Evolutionary conservation across 768 basidiomycete species (phyloP), one percentile per base, ranked within the genome.

Genomic region (Lactarius deliciosus): DNA sequence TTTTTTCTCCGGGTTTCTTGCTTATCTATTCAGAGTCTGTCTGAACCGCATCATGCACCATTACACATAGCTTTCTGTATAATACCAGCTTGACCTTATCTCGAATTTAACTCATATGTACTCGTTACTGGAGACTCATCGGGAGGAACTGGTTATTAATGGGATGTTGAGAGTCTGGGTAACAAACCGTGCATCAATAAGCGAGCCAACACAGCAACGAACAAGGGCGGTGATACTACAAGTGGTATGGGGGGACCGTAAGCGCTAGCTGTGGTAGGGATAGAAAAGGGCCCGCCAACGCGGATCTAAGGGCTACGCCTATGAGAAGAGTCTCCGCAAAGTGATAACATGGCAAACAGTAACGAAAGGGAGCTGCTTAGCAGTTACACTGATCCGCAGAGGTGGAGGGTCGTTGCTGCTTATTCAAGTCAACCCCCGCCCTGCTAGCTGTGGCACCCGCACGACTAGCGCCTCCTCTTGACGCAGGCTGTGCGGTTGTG

Each of bases 391-490:
- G 78, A 53, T 92, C 90, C 69, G 81, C 81, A 73, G 85, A 82
- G 53, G 81, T 82, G 68, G 81, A 80, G 18, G 81, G 74, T 66
- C 80, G 70, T 74, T 89, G 66, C 41, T 69, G 88, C 74, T 82
- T 91, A 79, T 90, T 92, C 67, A 94, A 85, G 76, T 94, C 90
- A n/a, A 94, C 88, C 50, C 89, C 90, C 65, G 85, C 76, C 71
- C 86, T 79, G 65, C 81, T 73, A 45, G 74, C 80, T 38, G 84
- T 79, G 30, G 83, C 75, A 47, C 83, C 81, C n/a, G 82, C 75
- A 63, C 84, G 81, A 56, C 79, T 81, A 47, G 82, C 75, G 58
- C 79, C 85, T 60, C 85, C 79, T 71, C 89, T 79, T 61, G 86
- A 79, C 54, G 89, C 77, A 63, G 87, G 84, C 43, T 91, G 87